Evolutionary conservation across 2,329 filamentous ascomycete genomes (phyloP).

Genomic region (Escovopsis weberi): DNA sequence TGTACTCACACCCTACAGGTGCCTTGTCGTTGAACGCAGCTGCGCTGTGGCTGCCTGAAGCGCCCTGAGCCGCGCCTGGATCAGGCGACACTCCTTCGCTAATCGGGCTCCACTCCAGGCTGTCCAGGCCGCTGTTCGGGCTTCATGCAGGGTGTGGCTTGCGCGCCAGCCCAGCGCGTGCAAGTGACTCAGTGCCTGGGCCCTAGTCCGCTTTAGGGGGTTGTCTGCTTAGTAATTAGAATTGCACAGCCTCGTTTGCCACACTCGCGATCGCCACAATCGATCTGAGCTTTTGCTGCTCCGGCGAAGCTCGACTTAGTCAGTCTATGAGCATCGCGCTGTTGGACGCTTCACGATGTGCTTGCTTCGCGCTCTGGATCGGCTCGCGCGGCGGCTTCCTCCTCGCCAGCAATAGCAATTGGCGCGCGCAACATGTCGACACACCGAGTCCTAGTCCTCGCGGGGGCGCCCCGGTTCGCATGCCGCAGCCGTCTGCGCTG

Average conservation of each 20-base stretch:
- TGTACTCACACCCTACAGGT: no score
- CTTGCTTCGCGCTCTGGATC: no score
- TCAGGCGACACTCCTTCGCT: no score
- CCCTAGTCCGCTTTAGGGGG: no score
- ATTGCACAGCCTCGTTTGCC: constrained; percentile 5
- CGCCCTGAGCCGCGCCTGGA: no score
- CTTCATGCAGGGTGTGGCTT: neutral
- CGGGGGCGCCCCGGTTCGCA: constrained; percentile 19
- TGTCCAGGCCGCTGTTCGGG: no score
- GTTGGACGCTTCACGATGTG: no score
- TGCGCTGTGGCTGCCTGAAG: no score
- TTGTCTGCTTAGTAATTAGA: no score
- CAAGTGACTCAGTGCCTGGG: neutral
- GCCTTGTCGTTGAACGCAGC: no score
- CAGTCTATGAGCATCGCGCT: neutral
- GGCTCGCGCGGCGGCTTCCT: neutral
- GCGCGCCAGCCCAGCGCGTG: neutral
- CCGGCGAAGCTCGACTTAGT: neutral
- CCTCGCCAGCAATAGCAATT: neutral
- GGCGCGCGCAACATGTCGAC: neutral
- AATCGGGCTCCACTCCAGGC: no score
- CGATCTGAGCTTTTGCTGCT: constrained; percentile 1
- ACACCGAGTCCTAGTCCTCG: no score
- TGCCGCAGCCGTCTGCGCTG: constrained; percentile 33
- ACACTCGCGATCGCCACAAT: constrained; percentile 2